phyloP scores from a whole-genome alignment of 768 basidiomycete species.

The Lentinula edodes region DNA sequence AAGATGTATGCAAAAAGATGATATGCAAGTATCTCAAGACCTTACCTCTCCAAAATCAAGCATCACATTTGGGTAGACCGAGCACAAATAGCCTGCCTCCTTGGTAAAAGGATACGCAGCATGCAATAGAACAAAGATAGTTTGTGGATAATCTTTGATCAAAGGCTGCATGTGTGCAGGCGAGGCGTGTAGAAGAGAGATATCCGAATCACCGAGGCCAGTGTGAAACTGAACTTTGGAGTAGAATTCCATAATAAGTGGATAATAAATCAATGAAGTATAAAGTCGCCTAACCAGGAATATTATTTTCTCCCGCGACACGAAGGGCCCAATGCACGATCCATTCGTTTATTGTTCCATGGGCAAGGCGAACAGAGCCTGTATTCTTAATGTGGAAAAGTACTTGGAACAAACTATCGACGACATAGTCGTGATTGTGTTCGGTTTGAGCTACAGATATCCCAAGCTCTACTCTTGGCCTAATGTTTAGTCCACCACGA shows the following conservation, averaged over 20 bases:
- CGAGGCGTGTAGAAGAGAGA: slow-evolving; percentile 50
- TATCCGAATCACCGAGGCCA: slow-evolving; percentile 73
- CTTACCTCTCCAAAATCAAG: slow-evolving; percentile 73
- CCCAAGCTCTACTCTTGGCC: slow-evolving; percentile 13
- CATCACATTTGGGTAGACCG: slow-evolving; percentile 69
- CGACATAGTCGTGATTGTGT: background rate
- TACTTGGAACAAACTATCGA: slow-evolving; percentile 23
- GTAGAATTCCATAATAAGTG: background rate
- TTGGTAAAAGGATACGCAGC: slow-evolving; percentile 74
- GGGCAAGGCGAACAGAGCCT: slow-evolving; percentile 43
- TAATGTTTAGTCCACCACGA: slow-evolving; percentile 65
- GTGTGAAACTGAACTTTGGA: slow-evolving; percentile 77
- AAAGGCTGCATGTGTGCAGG: slow-evolving; percentile 65
- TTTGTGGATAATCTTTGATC: slow-evolving; percentile 56
- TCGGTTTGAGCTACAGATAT: slow-evolving; percentile 19
- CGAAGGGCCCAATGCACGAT: slow-evolving; percentile 52
- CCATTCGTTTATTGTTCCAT: slow-evolving; percentile 63
- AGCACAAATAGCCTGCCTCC: slow-evolving; percentile 72
- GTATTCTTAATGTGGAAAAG: slow-evolving; percentile 28
- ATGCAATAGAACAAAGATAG: slow-evolving; percentile 66
- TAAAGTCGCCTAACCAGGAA: slow-evolving; percentile 46
- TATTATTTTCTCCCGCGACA: slow-evolving; percentile 44
- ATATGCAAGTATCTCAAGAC: background rate
- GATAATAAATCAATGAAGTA: background rate
- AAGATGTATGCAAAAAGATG: background rate